phyloP scores from a whole-genome alignment of 768 basidiomycete species.

The Gymnopilus dilepis region DNA sequence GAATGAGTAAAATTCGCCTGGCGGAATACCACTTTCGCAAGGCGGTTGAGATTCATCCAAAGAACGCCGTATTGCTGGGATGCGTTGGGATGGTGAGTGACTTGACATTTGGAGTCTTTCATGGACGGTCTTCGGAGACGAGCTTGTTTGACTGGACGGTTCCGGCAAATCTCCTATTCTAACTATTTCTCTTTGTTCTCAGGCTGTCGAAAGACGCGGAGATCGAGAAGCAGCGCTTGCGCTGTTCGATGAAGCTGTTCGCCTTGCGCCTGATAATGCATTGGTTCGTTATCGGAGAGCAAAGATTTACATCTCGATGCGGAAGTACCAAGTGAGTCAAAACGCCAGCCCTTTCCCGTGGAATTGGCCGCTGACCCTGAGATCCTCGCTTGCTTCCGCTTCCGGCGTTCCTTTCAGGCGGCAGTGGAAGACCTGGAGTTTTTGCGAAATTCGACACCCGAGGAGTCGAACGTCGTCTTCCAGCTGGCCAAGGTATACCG shows the following conservation, averaged over 20 bases:
- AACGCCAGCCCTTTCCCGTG: conserved; percentile 13
- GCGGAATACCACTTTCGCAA: conserved; percentile 97
- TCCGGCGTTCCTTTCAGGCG: conserved; percentile 49
- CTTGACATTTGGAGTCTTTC: conserved; percentile 22
- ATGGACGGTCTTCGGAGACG: conserved; percentile 27
- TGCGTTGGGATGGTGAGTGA: conserved; percentile 93
- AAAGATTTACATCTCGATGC: conserved; percentile 85
- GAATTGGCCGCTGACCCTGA: conserved; percentile 19
- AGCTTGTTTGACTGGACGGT: conserved; percentile 29
- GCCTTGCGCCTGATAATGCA: conserved; percentile 84
- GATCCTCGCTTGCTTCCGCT: not conserved
- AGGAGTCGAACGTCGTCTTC: conserved; percentile 97
- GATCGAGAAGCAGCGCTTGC: conserved; percentile 76
- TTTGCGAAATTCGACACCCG: conserved; percentile 83
- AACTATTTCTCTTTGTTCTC: conserved; percentile 15
- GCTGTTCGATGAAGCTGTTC: conserved; percentile 82
- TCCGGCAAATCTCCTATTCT: conserved; percentile 18
- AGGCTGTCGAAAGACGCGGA: conserved; percentile 90
- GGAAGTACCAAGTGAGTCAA: conserved; percentile 76
- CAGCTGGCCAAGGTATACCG: conserved; percentile 93
- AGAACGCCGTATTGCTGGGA: conserved; percentile 93
- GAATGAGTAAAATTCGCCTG: conserved; percentile 89
- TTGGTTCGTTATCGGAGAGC: conserved; percentile 94
- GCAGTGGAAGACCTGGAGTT: conserved; percentile 84
- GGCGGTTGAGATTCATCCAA: conserved; percentile 90